Evolutionary conservation across 805 yeast species (phyloP).

Genomic region (Saturnispora serradocipensis): DNA sequence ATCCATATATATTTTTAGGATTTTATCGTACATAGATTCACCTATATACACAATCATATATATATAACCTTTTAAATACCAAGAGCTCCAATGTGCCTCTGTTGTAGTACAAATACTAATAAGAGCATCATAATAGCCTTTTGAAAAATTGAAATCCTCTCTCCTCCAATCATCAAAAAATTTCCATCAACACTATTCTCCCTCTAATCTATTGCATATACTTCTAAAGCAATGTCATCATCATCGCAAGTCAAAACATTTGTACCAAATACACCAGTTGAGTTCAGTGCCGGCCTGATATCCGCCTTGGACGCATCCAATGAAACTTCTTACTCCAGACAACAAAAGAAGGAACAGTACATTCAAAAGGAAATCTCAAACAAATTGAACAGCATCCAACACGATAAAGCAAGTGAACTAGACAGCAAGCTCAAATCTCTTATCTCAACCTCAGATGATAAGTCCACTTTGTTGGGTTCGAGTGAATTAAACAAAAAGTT

Average conservation of each 20-base stretch:
- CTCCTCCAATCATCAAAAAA: not conserved
- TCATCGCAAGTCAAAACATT: slow-evolving; percentile 10
- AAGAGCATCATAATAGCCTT: not conserved
- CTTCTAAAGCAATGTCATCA: not conserved
- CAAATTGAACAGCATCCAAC: slow-evolving; percentile 46
- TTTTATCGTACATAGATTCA: not conserved
- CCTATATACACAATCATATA: not conserved
- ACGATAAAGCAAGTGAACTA: slow-evolving; percentile 42
- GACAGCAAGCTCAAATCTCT: slow-evolving; percentile 39
- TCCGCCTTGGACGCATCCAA: slow-evolving; percentile 92
- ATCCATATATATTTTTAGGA: not conserved
- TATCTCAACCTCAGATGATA: slow-evolving; percentile 28
- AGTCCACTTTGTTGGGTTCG: slow-evolving; percentile 20
- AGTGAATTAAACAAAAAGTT: slow-evolving; percentile 26
- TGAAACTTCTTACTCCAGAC: slow-evolving; percentile 34
- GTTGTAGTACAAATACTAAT: not conserved
- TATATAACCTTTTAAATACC: not conserved
- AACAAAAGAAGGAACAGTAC: slow-evolving; percentile 57
- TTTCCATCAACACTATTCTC: not conserved
- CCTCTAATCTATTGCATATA: not conserved
- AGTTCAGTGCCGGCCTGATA: slow-evolving; percentile 65
- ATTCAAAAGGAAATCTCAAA: slow-evolving; percentile 56
- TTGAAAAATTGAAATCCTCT: not conserved
- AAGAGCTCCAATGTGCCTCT: not conserved
- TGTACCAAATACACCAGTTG: slow-evolving; percentile 12